Evolutionary conservation across 192 early-diverging fungal genomes (phyloP), one percentile per base, ranked within the genome.

Genomic region (Rhizophlyctis rosea): DNA sequence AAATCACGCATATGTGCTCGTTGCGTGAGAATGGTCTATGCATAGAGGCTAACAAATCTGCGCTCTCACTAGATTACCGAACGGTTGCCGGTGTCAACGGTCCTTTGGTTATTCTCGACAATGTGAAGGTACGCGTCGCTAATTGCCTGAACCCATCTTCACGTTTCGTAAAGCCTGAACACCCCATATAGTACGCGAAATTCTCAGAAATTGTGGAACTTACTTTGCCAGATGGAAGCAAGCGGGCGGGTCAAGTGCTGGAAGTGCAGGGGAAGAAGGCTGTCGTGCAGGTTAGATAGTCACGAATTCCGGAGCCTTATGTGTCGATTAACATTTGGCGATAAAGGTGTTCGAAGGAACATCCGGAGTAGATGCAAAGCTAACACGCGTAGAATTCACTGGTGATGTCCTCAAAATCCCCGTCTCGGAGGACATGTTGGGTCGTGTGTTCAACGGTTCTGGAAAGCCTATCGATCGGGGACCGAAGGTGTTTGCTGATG

Each of bases 401-500:
- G 97, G 97, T 30, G 90, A 98, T 62, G 92, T 92, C 34, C 81
- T 93, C 31, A 93, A 93, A 69, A 97, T 97, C 72, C 92, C 97
- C 3, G 97, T 99, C 28, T 96, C 93, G 23, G 95, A 99, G 72
- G 97, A 99, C 70, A 98, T 99, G 93, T 80, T 99, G 75, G 97
- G 97, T 54, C 90, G 97, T 61, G 90, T 98, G 28, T 99, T 98
- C 77, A 98, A 98, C 84, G 97, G 97, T 58, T 98, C 95, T 28
- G 97, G 97, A 70, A 99, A 99, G 81, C 81, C 90, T 21, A 99
- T 99, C 65, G 95, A 99, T 67, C 90, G 94, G 64, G 95, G 97
- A n/a, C 97, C 97, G 56, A 96, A 95, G 72, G 95, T 99, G 47
- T 96, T 99, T 84, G 97, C 97, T 31, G 95, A 99, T 69, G 97